A percentile compares a stretch with the other conserved stretches of the same genome.
phyloP scores from a whole-genome alignment of 1,284 basidiomycete genomes.

The Tetrapyrgos nigripes region DNA sequence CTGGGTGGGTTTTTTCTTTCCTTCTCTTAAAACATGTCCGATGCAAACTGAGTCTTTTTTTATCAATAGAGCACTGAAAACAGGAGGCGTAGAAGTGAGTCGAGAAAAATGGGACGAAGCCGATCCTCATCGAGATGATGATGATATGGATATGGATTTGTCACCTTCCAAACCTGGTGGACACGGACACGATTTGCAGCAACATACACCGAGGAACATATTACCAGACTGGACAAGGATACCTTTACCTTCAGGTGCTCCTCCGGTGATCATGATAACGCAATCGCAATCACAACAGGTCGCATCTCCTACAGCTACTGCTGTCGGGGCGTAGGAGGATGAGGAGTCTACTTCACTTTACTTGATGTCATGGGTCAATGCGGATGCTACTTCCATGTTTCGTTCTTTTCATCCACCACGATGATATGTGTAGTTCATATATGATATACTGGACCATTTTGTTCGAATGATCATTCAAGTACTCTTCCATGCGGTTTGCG shows the following conservation, averaged over 20 bases:
- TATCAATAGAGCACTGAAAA: slow-evolving; percentile 68
- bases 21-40: slow-evolving; percentile 2
- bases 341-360: neutral
- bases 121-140: slow-evolving; percentile 49
- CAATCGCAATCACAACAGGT: neutral
- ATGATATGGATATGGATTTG: slow-evolving; percentile 49
- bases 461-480: too few species aligned
- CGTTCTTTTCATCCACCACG: too few species aligned
- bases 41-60: slow-evolving; percentile 13
- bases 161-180: slow-evolving; percentile 32
- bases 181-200: slow-evolving; percentile 33
- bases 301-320: neutral
- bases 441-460: too few species aligned
- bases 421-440: too few species aligned
- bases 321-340: slow-evolving; percentile 5
- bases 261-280: slow-evolving; percentile 42
- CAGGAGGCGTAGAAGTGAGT: slow-evolving; percentile 79
- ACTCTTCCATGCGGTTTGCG: too few species aligned
- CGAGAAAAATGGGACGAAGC: slow-evolving; percentile 87
- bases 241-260: slow-evolving; percentile 65
- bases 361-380: slow-evolving; percentile 15
- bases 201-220: slow-evolving; percentile 45
- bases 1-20: slow-evolving; percentile 66
- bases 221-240: slow-evolving; percentile 84
- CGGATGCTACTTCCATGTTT: neutral